These are phyloP conservation scores for Podaxis sp. DNA, from an alignment of 768 basidiomycete genomes.

Conservation along the genomic window DNA sequence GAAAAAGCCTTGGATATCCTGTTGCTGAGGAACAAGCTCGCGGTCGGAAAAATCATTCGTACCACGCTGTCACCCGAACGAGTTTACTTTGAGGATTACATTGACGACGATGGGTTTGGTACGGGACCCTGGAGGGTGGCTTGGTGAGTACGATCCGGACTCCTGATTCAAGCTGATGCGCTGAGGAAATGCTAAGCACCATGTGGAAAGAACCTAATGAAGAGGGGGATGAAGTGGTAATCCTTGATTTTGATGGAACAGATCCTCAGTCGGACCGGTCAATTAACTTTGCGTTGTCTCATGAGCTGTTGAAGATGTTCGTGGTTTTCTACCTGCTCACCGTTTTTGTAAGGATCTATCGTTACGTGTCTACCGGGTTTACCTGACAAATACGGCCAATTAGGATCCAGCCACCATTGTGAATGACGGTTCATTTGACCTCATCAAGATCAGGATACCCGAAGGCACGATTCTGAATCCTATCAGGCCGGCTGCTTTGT, in stretches of 20 bases:
- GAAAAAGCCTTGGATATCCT: constrained; percentile 25
- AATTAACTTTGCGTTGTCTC: constrained; percentile 22
- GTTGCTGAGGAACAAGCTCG: constrained; percentile 25
- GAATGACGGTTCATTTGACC: constrained; percentile 29
- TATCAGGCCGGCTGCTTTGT: constrained; percentile 27
- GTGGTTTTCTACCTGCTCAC: constrained; percentile 26
- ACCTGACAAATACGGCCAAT: background rate
- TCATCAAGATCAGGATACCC: constrained; percentile 27
- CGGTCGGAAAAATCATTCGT: constrained; percentile 26
- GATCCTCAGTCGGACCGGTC: constrained; percentile 24
- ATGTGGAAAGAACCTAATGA: constrained; percentile 25
- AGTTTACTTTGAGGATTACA: constrained; percentile 26
- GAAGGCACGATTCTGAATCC: constrained; percentile 28
- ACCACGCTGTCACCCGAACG: constrained; percentile 23
- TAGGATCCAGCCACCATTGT: constrained; percentile 27
- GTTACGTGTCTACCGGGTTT: background rate
- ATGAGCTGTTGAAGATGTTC: constrained; percentile 25
- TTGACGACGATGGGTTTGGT: constrained; percentile 30
- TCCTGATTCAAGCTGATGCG: background rate
- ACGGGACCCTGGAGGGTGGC: constrained; percentile 25
- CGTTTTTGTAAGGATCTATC: constrained; percentile 19
- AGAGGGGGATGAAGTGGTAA: constrained; percentile 21
- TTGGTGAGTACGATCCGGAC: constrained; percentile 9
- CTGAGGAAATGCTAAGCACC: constrained; percentile 14
- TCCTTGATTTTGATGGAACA: constrained; percentile 29